Evolutionary conservation across 345 rosid species (phyloP).

Genomic region (Arabidopsis arenosa): DNA sequence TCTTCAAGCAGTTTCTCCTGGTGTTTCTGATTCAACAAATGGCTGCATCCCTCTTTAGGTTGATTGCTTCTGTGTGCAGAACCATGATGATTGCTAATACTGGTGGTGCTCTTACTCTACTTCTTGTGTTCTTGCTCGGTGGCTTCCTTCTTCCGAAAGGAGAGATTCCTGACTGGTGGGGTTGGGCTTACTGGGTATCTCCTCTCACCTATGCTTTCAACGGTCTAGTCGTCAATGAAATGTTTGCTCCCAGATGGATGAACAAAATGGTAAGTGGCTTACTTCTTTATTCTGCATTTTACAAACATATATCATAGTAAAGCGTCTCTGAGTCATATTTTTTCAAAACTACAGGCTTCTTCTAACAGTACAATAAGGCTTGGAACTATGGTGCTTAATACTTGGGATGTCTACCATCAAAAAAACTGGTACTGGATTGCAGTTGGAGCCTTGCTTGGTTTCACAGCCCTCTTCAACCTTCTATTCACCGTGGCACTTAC

Average conservation of each 20-base stretch:
- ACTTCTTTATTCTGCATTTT: slow-evolving; percentile 19
- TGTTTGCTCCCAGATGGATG: slow-evolving; percentile 67
- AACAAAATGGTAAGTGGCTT: slow-evolving; percentile 35
- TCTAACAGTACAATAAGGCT: slow-evolving; percentile 48
- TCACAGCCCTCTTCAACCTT: slow-evolving; percentile 71
- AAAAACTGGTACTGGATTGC: slow-evolving; percentile 87
- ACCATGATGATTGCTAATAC: slow-evolving; percentile 57
- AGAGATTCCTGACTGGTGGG: slow-evolving; percentile 57
- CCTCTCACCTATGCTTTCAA: slow-evolving; percentile 65
- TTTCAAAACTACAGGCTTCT: slow-evolving; percentile 50
- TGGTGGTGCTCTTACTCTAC: slow-evolving; percentile 46
- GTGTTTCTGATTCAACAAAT: slow-evolving; percentile 53
- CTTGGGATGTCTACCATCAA: slow-evolving; percentile 53
- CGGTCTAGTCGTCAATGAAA: slow-evolving; percentile 58
- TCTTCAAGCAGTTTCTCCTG: slow-evolving; percentile 60
- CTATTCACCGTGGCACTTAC: slow-evolving; percentile 72
- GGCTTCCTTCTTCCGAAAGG: slow-evolving; percentile 60
- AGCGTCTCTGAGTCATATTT: neutral
- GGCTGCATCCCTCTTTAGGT: slow-evolving; percentile 50
- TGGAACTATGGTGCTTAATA: slow-evolving; percentile 61
- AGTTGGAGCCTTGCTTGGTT: slow-evolving; percentile 69
- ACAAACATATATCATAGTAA: slow-evolving; percentile 5
- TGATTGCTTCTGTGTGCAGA: slow-evolving; percentile 56
- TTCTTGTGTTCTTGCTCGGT: slow-evolving; percentile 55
- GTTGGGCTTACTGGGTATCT: slow-evolving; percentile 74